Base-by-base conservation (phyloP, 164 flowering plant genomes). In the Nymphaea thermarum region DNA sequence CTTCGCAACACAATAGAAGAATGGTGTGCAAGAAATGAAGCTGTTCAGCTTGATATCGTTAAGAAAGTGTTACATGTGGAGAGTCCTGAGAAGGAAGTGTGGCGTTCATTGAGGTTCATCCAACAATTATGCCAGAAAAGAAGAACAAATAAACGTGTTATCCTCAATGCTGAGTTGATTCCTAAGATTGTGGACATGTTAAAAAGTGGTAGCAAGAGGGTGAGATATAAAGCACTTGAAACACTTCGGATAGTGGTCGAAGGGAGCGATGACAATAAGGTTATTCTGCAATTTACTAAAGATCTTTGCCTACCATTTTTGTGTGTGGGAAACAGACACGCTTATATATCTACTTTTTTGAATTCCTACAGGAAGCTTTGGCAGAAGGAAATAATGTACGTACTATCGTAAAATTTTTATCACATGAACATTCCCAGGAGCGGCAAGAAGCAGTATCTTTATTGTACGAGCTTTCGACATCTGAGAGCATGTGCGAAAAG, bases 1-100 rank as follows among this genome's bases (percentile, higher is more conserved):
- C 72, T 94, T 62, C 77, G 92, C 43, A 81, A 85, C 74, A 86
- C 98, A 25, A 91, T 94, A 74, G 96, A 88, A 75, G 96, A 94
- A 77, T 94, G 99, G 99, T 83, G 69, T 69, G 82, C 87, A 15
- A 87, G 99, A 73, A 94, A 91, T 79, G 98, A 90, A 73, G 82
- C 90, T 77, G 87, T 81, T 67, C 84, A 87, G 78, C 84, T 92
- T 71, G 98, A 94, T 70, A 82, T 82, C 77, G 96, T 96, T 62
- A 82, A 81, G 15, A 80, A 74, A 65, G 85, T 91, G 16, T 72
- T 94, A 44, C 70, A 83, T 62, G 6, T 67, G 42, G 77, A 77
- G 47, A 81, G 82, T 72, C 66, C 87, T 42, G 98, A 94, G 67
- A 62, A 45, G 53, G 96, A 85, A 42, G 73, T 76, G 71, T n/a